Percentiles rank a stretch among this genome's conserved stretches.
Evolutionary conservation across 2,329 filamentous ascomycete genomes (phyloP).

Genomic region (Botrytis tulipae): DNA sequence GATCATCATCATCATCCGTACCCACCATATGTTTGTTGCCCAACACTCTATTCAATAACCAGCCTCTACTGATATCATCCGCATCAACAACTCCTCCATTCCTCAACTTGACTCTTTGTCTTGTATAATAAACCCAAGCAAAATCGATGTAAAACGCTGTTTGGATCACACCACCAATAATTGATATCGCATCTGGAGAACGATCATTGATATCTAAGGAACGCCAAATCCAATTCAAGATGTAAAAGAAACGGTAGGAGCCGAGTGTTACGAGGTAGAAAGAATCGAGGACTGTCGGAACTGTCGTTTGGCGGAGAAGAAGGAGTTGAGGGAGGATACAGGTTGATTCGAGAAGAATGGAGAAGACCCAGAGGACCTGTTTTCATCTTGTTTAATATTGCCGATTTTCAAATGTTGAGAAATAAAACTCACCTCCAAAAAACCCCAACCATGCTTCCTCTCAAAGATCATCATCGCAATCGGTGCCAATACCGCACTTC

Average conservation of each 20-base stretch:
- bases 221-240: constrained; percentile 85
- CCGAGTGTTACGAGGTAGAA: constrained; percentile 89
- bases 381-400: constrained; percentile 10
- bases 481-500: constrained; percentile 66
- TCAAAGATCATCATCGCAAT: constrained; percentile 70
- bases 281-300: constrained; percentile 95
- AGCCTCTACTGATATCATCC: constrained; percentile 82
- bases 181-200: constrained; percentile 68
- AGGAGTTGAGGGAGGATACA: constrained; percentile 89
- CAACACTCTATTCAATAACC: constrained; percentile 77
- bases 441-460: constrained; percentile 45
- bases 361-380: constrained; percentile 83
- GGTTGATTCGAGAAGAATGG: constrained; percentile 85
- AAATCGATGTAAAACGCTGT: constrained; percentile 91
- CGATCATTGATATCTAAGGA: constrained; percentile 57
- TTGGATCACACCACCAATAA: constrained; percentile 86
- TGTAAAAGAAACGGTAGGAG: constrained; percentile 83
- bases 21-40: constrained; percentile 61
- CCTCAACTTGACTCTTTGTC: constrained; percentile 90
- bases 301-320: constrained; percentile 87
- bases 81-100: constrained; percentile 85
- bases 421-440: constrained; percentile 48
- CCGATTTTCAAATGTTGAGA: not conserved
- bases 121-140: constrained; percentile 92
- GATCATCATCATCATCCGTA: constrained; percentile 29